Evolutionary conservation across 768 basidiomycete genomes (phyloP).

Genomic region (Saitozyma sp.): DNA sequence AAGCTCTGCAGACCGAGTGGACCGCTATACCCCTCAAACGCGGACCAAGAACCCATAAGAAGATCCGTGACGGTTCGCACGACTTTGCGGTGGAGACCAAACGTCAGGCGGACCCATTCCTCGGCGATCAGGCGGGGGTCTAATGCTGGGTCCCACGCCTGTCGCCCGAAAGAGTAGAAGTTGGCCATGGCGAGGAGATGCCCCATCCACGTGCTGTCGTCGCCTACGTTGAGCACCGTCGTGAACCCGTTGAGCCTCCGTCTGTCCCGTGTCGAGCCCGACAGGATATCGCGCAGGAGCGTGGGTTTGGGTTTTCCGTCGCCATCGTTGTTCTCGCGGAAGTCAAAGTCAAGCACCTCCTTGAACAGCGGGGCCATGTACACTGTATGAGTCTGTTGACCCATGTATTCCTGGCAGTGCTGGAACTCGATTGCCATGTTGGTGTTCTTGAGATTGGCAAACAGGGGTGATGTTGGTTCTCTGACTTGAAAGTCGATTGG

Average conservation of each 20-base stretch:
- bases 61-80: too few species aligned
- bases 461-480: background rate
- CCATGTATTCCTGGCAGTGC: background rate
- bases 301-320: background rate
- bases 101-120: too few species aligned
- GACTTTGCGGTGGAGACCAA: too few species aligned
- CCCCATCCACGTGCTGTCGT: too few species aligned
- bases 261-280: background rate
- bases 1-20: background rate
- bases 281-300: background rate
- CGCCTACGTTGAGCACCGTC: too few species aligned
- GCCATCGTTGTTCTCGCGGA: background rate
- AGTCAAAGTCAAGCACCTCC: background rate
- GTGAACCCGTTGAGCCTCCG: too few species aligned
- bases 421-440: background rate
- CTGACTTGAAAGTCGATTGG: slow-evolving; percentile 6
- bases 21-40: background rate
- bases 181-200: too few species aligned
- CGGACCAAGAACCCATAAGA: background rate
- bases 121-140: too few species aligned
- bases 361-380: background rate
- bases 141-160: too few species aligned
- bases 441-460: background rate
- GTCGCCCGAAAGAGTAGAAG: too few species aligned
- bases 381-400: background rate